Percentiles rank a stretch among this genome's conserved stretches.
Conservation (phyloP, 495 filamentous ascomycete species). For the Coniosporium apollinis region DNA sequence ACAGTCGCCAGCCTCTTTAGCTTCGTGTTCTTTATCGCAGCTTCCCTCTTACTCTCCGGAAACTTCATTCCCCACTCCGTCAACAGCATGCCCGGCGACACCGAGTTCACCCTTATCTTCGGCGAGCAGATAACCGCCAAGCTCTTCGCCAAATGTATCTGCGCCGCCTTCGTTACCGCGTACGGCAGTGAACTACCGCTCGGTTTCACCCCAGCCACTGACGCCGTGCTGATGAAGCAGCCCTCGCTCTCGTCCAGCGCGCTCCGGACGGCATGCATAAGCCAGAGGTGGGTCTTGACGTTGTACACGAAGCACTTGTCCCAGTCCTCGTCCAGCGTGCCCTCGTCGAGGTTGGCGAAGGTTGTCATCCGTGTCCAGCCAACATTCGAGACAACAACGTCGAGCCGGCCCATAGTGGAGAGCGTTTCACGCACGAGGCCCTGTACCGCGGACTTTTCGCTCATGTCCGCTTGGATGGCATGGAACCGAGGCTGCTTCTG, state of each 20-base stretch:
- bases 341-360: slow-evolving; percentile 35
- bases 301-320: slow-evolving; percentile 39
- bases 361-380: slow-evolving; percentile 38
- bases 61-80: slow-evolving; percentile 39
- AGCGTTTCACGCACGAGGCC: slow-evolving; percentile 29
- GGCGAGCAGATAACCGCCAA: slow-evolving; percentile 33
- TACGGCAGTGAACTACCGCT: slow-evolving; percentile 34
- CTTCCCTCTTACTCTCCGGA: slow-evolving; percentile 27
- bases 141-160: slow-evolving; percentile 36
- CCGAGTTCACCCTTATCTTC: slow-evolving; percentile 36
- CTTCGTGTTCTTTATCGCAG: slow-evolving; percentile 27
- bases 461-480: slow-evolving; percentile 33
- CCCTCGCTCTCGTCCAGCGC: slow-evolving; percentile 33
- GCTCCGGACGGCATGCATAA: slow-evolving; percentile 32
- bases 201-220: slow-evolving; percentile 34
- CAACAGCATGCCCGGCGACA: slow-evolving; percentile 34
- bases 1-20: slow-evolving; percentile 34
- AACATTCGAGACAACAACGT: slow-evolving; percentile 38
- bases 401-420: slow-evolving; percentile 30
- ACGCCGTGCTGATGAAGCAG: slow-evolving; percentile 36
- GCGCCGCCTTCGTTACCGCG: slow-evolving; percentile 38
- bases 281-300: slow-evolving; percentile 39
- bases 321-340: slow-evolving; percentile 38
- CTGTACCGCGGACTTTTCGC: slow-evolving; percentile 25
- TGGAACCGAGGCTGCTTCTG: slow-evolving; percentile 18